These are phyloP conservation scores for Neofusicoccum laricinum DNA, from an alignment of 2,329 filamentous ascomycete genomes.

Conservation along the genomic window DNA sequence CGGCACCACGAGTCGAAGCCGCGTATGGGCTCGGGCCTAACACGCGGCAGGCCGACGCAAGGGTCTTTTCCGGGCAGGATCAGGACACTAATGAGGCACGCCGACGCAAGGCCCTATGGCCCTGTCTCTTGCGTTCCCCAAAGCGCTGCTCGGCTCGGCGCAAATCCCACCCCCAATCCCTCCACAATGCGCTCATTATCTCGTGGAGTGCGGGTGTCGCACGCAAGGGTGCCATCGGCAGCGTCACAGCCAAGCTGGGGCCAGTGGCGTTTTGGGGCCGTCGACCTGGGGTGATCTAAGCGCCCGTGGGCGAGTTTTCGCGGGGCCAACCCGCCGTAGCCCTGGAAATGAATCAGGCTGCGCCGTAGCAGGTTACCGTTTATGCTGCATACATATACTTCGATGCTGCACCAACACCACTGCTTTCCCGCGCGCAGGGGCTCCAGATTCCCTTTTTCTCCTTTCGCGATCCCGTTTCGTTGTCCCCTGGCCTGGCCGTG, in stretches of 20 bases:
- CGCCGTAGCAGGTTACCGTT: not conserved
- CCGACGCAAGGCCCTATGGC: not conserved
- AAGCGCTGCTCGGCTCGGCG: not conserved
- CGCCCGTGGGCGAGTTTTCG: not conserved
- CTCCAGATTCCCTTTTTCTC: not conserved
- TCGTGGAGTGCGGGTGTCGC: constrained; percentile 1
- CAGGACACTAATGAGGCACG: not conserved
- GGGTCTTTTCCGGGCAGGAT: not conserved
- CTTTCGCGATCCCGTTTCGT: not conserved
- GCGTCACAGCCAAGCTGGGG: not conserved
- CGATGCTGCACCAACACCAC: not conserved
- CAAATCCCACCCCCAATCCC: not conserved
- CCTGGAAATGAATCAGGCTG: constrained; percentile 4
- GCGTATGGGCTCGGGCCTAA: not conserved
- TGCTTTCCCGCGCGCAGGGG: not conserved
- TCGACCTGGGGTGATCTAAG: constrained; percentile 7
- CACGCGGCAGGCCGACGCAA: not conserved
- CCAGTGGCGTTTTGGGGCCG: not conserved
- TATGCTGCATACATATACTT: constrained; percentile 8
- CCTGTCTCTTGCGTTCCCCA: too few relatives aligned
- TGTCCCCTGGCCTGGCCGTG: not conserved
- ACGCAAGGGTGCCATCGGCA: constrained; percentile 8
- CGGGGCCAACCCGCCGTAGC: not conserved
- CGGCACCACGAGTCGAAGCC: not conserved
- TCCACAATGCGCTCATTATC: not conserved